These are phyloP conservation scores for Senecio squalidus DNA, from an alignment of 140 eudicot species.

Conservation along the genomic window DNA sequence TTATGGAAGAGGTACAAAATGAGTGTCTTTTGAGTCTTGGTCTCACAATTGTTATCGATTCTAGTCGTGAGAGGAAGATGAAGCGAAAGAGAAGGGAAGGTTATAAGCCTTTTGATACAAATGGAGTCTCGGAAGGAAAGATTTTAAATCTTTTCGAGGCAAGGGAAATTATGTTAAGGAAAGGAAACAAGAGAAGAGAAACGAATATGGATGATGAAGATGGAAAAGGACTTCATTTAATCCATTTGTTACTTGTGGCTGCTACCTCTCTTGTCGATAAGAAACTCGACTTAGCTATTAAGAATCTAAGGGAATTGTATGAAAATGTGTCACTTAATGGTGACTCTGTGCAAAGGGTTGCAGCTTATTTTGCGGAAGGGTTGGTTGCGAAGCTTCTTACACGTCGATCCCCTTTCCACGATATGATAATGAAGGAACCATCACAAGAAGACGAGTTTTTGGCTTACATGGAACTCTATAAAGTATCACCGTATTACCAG, in stretches of 20 bases:
- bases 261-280: conserved; percentile 57
- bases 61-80: conserved; percentile 29
- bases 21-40: conserved; percentile 50
- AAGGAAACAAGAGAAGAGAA: conserved; percentile 21
- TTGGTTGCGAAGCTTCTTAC: conserved; percentile 70
- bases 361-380: conserved; percentile 88
- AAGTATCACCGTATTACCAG: conserved; percentile 72
- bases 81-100: conserved; percentile 39
- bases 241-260: conserved; percentile 54
- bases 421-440: conserved; percentile 67
- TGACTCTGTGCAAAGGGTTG: conserved; percentile 78
- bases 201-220: too few relatives aligned
- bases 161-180: conserved; percentile 59
- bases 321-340: conserved; percentile 44
- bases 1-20: conserved; percentile 35
- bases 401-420: conserved; percentile 60
- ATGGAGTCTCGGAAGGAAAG: conserved; percentile 44
- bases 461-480: conserved; percentile 73
- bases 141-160: conserved; percentile 50
- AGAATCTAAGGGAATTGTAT: conserved; percentile 47
- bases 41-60: conserved; percentile 46
- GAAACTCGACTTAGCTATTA: conserved; percentile 35
- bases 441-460: conserved; percentile 57
- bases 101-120: conserved; percentile 9
- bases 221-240: conserved; percentile 62